These are phyloP conservation scores for Daldinia decipiens DNA, from an alignment of 495 filamentous ascomycete genomes.

Conservation along the genomic window DNA sequence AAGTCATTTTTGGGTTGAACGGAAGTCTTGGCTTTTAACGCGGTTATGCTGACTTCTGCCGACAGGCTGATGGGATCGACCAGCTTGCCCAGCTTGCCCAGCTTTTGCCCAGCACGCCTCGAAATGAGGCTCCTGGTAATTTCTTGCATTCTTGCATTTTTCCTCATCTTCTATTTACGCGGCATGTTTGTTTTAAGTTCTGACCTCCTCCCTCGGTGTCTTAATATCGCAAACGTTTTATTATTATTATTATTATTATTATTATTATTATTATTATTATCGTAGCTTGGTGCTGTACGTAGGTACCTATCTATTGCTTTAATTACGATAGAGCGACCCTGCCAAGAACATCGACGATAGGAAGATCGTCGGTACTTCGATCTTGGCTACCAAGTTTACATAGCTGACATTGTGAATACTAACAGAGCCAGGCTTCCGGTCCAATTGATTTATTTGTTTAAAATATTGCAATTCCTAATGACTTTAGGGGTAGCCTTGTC, in stretches of 20 bases:
- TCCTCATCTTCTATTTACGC: neutral
- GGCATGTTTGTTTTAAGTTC: constrained; percentile 27
- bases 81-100: constrained; percentile 9
- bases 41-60: constrained; percentile 18
- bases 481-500: constrained; percentile 12
- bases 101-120: constrained; percentile 3
- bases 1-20: constrained; percentile 26
- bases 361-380: constrained; percentile 30
- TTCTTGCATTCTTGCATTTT: neutral
- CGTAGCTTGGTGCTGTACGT: constrained; percentile 28
- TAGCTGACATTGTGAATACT: constrained; percentile 17
- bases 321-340: constrained; percentile 21
- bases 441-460: constrained; percentile 53
- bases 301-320: constrained; percentile 19
- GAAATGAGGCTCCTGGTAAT: constrained; percentile 30
- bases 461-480: constrained; percentile 37
- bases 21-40: constrained; percentile 24
- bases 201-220: constrained; percentile 39
- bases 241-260: constrained; percentile 16
- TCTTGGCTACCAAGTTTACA: constrained; percentile 23
- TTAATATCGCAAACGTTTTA: constrained; percentile 18
- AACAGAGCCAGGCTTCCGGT: constrained; percentile 28
- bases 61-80: constrained; percentile 23
- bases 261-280: constrained; percentile 13
- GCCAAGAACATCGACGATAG: constrained; percentile 31